A percentile compares a stretch with the other conserved stretches of the same genome.
Conservation (phyloP, 345 rosid genomes). For the Eucalyptus regnans region DNA sequence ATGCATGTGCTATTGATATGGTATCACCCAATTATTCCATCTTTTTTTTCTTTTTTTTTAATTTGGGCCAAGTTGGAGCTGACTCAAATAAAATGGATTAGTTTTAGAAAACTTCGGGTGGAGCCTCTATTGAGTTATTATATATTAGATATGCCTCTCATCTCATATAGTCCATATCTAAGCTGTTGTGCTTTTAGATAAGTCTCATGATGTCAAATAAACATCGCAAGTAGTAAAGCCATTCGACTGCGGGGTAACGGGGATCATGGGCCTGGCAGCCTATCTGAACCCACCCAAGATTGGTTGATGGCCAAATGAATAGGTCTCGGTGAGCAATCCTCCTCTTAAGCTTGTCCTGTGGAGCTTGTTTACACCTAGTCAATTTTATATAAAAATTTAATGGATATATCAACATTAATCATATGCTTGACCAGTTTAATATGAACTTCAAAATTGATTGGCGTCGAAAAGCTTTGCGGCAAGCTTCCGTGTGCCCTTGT, state of each 20-base stretch:
- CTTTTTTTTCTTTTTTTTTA: neutral
- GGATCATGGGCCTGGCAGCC: neutral
- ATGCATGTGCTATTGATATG: neutral
- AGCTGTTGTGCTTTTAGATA: neutral
- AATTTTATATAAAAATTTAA: neutral
- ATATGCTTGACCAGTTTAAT: neutral
- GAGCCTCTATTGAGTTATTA: neutral
- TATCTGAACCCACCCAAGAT: neutral
- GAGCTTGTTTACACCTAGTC: neutral
- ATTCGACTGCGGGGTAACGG: neutral
- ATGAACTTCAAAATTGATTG: neutral
- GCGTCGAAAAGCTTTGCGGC: neutral
- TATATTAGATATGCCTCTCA: neutral
- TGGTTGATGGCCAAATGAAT: neutral
- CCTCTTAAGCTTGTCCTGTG: neutral
- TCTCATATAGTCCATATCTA: neutral
- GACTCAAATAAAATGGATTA: neutral
- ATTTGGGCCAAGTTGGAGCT: neutral
- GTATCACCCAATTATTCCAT: neutral
- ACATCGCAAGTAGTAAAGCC: neutral
- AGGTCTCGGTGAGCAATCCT: neutral
- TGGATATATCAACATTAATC: neutral
- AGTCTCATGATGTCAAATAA: neutral
- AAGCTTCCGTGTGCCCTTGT: neutral
- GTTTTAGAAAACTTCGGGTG: neutral